Evolutionary conservation across 331 rosid species (phyloP).

Genomic region (Dryas integrifolia): DNA sequence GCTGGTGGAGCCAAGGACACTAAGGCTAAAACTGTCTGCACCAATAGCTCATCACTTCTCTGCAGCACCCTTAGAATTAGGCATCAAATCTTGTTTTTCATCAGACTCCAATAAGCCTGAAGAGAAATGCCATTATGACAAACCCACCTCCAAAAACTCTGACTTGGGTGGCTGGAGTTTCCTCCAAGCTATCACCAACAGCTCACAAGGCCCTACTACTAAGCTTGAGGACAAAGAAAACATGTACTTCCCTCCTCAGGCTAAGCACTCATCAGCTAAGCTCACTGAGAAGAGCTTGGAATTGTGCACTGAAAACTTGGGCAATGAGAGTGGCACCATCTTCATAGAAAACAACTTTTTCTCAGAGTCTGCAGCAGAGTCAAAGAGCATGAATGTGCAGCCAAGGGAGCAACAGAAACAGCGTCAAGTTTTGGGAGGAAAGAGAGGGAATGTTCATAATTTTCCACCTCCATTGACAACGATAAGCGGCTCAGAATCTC

Average conservation of each 20-base stretch:
- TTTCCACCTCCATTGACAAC: conserved; percentile 98
- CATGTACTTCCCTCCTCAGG: conserved; percentile 56
- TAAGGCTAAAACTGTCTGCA: conserved; percentile 47
- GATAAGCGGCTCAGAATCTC: conserved; percentile 62
- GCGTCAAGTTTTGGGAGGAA: conserved; percentile 31
- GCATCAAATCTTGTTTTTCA: conserved; percentile 36
- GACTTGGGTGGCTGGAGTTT: conserved; percentile 50
- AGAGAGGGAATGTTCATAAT: conserved; percentile 24
- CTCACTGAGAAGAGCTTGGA: conserved; percentile 64
- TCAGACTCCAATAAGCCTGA: conserved; percentile 35
- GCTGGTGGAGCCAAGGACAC: conserved; percentile 55
- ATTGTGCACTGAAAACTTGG: conserved; percentile 80
- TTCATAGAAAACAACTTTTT: conserved; percentile 44
- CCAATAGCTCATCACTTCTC: conserved; percentile 26
- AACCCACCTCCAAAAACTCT: conserved; percentile 15
- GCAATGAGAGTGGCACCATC: conserved; percentile 81
- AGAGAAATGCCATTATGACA: conserved; percentile 19
- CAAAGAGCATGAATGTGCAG: conserved; percentile 9
- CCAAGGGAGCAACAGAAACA: conserved; percentile 27
- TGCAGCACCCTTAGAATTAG: conserved; percentile 38
- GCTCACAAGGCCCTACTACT: conserved; percentile 2
- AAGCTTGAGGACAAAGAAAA: conserved; percentile 19
- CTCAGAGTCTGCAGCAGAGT: conserved; percentile 13
- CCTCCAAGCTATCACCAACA: conserved; percentile 48
- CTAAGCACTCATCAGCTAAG: conserved; percentile 37